These are phyloP conservation scores for Umbelopsis ramanniana DNA, from an alignment of 192 early-diverging fungal species.

Conservation along the genomic window DNA sequence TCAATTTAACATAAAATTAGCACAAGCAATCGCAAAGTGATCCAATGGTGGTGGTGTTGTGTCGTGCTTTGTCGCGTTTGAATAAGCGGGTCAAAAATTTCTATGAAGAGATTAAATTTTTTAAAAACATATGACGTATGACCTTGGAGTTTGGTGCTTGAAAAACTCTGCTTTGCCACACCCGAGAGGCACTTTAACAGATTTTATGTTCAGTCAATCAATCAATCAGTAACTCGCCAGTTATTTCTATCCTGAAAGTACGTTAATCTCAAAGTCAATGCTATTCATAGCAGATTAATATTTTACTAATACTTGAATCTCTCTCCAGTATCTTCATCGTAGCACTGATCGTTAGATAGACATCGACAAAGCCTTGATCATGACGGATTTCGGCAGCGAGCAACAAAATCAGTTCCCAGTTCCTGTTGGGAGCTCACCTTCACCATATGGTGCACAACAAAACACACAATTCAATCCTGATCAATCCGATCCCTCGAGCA, in stretches of 20 bases:
- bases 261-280: background rate
- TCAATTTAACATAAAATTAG: no score
- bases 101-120: background rate
- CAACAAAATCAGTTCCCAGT: constrained; percentile 21
- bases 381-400: constrained; percentile 22
- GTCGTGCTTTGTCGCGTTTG: no score
- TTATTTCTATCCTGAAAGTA: constrained; percentile 22
- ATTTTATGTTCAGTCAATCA: constrained; percentile 21
- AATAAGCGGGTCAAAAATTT: background rate
- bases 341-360: constrained; percentile 17
- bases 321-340: constrained; percentile 9
- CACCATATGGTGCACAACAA: constrained; percentile 23
- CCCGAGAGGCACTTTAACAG: background rate
- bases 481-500: constrained; percentile 28
- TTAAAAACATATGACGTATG: background rate
- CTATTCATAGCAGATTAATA: background rate
- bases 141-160: constrained; percentile 4
- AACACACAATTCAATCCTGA: constrained; percentile 7
- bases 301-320: background rate
- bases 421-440: constrained; percentile 23
- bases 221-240: constrained; percentile 18
- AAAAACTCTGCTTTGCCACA: constrained; percentile 25
- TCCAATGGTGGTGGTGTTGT: no score
- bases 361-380: constrained; percentile 14
- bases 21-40: background rate